Evolutionary conservation across 2,329 filamentous ascomycete genomes (phyloP), one percentile per base, ranked within the genome.

Genomic region (Plenodomus biglobosus): DNA sequence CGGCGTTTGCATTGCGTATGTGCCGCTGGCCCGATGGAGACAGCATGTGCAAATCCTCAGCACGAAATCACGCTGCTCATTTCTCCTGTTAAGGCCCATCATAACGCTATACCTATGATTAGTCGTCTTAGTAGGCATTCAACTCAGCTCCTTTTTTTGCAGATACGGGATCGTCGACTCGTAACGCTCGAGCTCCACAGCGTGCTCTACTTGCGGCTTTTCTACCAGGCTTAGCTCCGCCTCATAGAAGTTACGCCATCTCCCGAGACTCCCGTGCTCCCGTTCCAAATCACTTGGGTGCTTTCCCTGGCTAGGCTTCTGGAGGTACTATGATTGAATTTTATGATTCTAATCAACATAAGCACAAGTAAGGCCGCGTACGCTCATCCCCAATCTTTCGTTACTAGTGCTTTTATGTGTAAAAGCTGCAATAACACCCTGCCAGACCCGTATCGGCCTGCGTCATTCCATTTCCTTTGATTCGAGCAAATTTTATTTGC

Each of bases 21-120:
- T 51, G 53, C 56, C 51, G 56, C 47, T 24, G 24, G 51, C 27
- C 51, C 51, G 56, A 36, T 24, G 20, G 35, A n/a, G n/a, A 27
- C 38, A 43, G 39, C 21, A 38, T 24, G 37, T 46, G 21, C 22
- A 21, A 43, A 40, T 44, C 39, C 40, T 38, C 39, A 27, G 38
- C 20, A 52, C 42, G 41, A 38, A 35, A 30, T 38, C 17, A 18
- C 6, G 27, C 34, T 34, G 32, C 42, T 48, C 36, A 30, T 20
- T 38, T 44, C 40, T 40, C 40, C 42, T 27, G 17, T 42, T 15
- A 27, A 37, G 37, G 41, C 27, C 13, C 27, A 15, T 32, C 27
- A 15, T 10, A 3, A 32, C 27, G 27, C 27, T 32, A 11, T 32
- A 11, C 27, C 13, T 32, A 32, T 32, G 11, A 15, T 6, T 3